These are phyloP conservation scores for Podospora fimiseda DNA, from an alignment of 495 filamentous ascomycete genomes.

Conservation along the genomic window DNA sequence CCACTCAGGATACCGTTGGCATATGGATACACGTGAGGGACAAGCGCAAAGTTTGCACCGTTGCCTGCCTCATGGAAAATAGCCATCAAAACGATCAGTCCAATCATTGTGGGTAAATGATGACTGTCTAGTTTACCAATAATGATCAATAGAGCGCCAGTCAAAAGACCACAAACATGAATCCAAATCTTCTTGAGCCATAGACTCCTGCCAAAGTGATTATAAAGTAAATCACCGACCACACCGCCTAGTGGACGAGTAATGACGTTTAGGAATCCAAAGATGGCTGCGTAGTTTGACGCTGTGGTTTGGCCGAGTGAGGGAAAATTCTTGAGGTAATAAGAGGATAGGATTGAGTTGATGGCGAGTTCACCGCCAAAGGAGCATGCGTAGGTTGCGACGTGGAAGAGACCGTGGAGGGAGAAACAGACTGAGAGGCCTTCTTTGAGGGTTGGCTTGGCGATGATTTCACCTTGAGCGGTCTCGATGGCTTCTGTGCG, in stretches of 20 bases:
- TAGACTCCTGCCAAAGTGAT: slow-evolving; percentile 45
- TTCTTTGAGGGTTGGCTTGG: slow-evolving; percentile 58
- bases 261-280: slow-evolving; percentile 77
- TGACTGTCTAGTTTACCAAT: slow-evolving; percentile 63
- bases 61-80: slow-evolving; percentile 82
- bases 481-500: slow-evolving; percentile 33
- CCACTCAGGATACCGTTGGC: slow-evolving; percentile 67
- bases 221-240: slow-evolving; percentile 67
- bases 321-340: slow-evolving; percentile 75
- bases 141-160: slow-evolving; percentile 61
- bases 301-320: slow-evolving; percentile 64
- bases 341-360: slow-evolving; percentile 73
- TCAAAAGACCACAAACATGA: slow-evolving; percentile 53
- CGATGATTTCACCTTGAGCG: slow-evolving; percentile 57
- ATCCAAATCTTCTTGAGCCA: slow-evolving; percentile 76
- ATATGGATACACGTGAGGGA: slow-evolving; percentile 76
- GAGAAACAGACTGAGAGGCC: slow-evolving; percentile 44
- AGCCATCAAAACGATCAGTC: slow-evolving; percentile 63
- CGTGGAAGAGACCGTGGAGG: slow-evolving; percentile 60
- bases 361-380: slow-evolving; percentile 84
- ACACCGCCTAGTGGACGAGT: slow-evolving; percentile 71
- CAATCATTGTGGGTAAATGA: slow-evolving; percentile 60
- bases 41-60: slow-evolving; percentile 76
- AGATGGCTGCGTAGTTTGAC: slow-evolving; percentile 81
- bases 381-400: slow-evolving; percentile 72